These are phyloP conservation scores for Mycena olivaceomarginata DNA, from an alignment of 768 basidiomycete species.

Conservation along the genomic window DNA sequence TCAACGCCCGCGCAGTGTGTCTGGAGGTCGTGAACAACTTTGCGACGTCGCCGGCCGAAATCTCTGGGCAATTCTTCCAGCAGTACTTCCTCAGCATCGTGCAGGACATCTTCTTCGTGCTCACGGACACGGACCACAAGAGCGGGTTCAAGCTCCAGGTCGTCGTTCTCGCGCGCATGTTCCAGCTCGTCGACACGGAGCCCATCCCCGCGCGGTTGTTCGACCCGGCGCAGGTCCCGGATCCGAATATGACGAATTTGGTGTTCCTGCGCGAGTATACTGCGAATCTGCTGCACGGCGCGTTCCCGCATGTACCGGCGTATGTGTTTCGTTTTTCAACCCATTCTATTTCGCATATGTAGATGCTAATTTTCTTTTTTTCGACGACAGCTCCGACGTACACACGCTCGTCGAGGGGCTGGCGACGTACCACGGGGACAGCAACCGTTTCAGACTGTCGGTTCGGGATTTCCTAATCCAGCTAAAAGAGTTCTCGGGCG, in stretches of 20 bases:
- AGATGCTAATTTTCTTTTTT: slow-evolving; percentile 63
- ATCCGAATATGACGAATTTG: slow-evolving; percentile 85
- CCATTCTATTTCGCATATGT: slow-evolving; percentile 47
- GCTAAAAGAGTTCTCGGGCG: slow-evolving; percentile 97
- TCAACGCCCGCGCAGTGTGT: slow-evolving; percentile 73
- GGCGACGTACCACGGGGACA: slow-evolving; percentile 84
- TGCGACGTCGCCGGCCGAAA: slow-evolving; percentile 83
- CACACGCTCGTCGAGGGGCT: slow-evolving; percentile 81
- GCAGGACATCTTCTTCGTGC: slow-evolving; percentile 97
- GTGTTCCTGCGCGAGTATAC: slow-evolving; percentile 91
- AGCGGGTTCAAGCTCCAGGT: slow-evolving; percentile 98
- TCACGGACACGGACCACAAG: slow-evolving; percentile 99
- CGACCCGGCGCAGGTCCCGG: slow-evolving; percentile 83
- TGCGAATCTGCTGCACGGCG: slow-evolving; percentile 88
- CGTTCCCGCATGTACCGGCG: slow-evolving; percentile 95
- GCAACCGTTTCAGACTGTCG: slow-evolving; percentile 94
- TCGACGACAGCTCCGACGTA: slow-evolving; percentile 62
- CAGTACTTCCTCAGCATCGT: slow-evolving; percentile 95
- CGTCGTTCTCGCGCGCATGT: slow-evolving; percentile 93
- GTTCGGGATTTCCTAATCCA: slow-evolving; percentile 98
- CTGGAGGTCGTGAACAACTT: slow-evolving; percentile 98
- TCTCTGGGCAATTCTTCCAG: slow-evolving; percentile 89
- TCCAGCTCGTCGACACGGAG: slow-evolving; percentile 92
- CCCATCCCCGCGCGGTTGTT: slow-evolving; percentile 89
- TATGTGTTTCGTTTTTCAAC: slow-evolving; percentile 59